Evolutionary conservation across 192 early-diverging fungal genomes (phyloP).

Genomic region (Globomyces pollinis-pini): DNA sequence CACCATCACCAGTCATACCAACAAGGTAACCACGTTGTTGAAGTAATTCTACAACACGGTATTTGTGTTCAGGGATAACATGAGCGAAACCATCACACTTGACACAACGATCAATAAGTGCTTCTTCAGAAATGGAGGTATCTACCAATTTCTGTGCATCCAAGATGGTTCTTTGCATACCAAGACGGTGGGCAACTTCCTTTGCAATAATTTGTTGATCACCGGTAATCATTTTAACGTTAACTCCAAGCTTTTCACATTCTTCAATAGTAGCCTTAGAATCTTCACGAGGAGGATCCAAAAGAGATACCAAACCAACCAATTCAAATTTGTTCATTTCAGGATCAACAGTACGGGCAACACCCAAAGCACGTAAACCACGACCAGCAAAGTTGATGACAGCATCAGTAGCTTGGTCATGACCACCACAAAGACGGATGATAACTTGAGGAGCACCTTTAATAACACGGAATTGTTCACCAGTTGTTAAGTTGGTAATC

Average conservation of each 20-base stretch:
- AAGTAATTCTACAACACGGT: conserved; percentile 86
- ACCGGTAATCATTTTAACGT: conserved; percentile 95
- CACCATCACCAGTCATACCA: conserved; percentile 97
- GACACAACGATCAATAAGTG: conserved; percentile 68
- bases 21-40: conserved; percentile 85
- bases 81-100: conserved; percentile 93
- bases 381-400: conserved; percentile 78
- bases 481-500: conserved; percentile 63
- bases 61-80: conserved; percentile 97
- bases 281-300: conserved; percentile 90
- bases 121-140: conserved; percentile 62
- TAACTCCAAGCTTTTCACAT: conserved; percentile 75
- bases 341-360: conserved; percentile 77
- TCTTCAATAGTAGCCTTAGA: conserved; percentile 75
- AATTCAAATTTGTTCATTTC: conserved; percentile 52
- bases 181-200: conserved; percentile 81
- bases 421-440: conserved; percentile 53
- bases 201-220: conserved; percentile 94
- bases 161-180: conserved; percentile 81
- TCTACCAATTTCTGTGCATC: conserved; percentile 77
- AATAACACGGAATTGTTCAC: conserved; percentile 74
- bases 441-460: conserved; percentile 96
- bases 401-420: conserved; percentile 79
- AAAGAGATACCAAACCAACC: conserved; percentile 84
- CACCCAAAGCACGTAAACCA: conserved; percentile 85